These are phyloP conservation scores for Phascolomyces articulosus DNA, from an alignment of 371 early-diverging fungal genomes.

Conservation along the genomic window DNA sequence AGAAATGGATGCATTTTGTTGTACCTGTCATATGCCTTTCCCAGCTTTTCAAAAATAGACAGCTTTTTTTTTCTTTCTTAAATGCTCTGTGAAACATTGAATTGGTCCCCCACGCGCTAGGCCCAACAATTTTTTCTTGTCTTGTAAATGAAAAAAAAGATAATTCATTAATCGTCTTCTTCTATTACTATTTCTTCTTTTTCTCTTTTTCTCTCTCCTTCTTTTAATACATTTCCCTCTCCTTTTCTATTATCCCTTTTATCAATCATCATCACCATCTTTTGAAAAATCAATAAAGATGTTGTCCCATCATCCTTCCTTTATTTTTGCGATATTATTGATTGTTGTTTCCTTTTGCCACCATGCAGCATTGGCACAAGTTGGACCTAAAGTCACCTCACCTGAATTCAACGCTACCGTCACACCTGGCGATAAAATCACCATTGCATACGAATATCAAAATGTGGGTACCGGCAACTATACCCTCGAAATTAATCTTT, in stretches of 20 bases:
- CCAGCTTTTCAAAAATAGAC: conserved; percentile 10
- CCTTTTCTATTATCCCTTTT: neutral
- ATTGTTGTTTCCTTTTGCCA: neutral
- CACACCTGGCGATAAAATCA: conserved; percentile 27
- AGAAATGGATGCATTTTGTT: too few relatives aligned
- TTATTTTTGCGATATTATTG: neutral
- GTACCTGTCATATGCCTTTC: conserved; percentile 7
- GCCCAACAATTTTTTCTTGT: neutral
- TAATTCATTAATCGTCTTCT: neutral
- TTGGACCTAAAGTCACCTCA: conserved; percentile 31
- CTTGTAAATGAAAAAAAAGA: neutral
- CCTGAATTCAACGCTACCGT: conserved; percentile 37
- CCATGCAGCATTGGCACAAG: conserved; percentile 28
- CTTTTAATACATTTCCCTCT: neutral
- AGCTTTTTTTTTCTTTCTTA: neutral
- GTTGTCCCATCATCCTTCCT: conserved; percentile 5
- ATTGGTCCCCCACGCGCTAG: neutral
- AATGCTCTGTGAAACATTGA: conserved; percentile 3
- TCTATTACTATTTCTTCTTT: conserved; percentile 1
- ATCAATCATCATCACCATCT: conserved; percentile 1
- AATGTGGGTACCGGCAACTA: conserved; percentile 45
- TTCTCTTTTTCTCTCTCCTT: neutral
- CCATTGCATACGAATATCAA: conserved; percentile 35
- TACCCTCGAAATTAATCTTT: conserved; percentile 30
- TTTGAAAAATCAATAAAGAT: neutral